A percentile compares a stretch with the other conserved stretches of the same genome.
These are phyloP conservation scores for Umbelopsis sp. DNA, from an alignment of 192 early-diverging fungal species.

Conservation along the genomic window DNA sequence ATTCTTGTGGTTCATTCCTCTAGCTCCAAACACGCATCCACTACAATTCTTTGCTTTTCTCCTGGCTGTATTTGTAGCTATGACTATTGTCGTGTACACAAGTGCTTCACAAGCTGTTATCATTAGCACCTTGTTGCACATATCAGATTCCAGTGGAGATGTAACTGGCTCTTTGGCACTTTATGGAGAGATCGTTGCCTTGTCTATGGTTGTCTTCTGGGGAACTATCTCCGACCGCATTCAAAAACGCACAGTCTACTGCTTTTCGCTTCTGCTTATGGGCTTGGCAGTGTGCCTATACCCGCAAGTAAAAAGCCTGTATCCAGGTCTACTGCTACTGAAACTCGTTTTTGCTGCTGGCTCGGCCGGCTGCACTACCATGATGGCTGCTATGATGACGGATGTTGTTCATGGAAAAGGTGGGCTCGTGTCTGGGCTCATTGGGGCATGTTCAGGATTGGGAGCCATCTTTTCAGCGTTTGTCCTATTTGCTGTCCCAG, in stretches of 20 bases:
- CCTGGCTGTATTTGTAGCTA: constrained; percentile 32
- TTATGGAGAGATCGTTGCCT: constrained; percentile 64
- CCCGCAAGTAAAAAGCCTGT: constrained; percentile 56
- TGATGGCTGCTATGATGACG: constrained; percentile 63
- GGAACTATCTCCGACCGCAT: constrained; percentile 63
- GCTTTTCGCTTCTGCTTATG: constrained; percentile 52
- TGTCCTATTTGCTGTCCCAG: constrained; percentile 44
- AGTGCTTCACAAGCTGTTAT: constrained; percentile 44
- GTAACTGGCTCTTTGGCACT: constrained; percentile 62
- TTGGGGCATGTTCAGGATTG: constrained; percentile 61
- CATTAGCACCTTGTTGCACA: constrained; percentile 34
- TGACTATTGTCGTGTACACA: constrained; percentile 45
- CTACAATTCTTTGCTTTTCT: constrained; percentile 36
- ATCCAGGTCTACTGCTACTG: constrained; percentile 59
- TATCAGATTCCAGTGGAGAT: constrained; percentile 32
- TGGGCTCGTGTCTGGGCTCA: constrained; percentile 53
- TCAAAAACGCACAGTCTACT: constrained; percentile 59
- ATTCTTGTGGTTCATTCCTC: constrained; percentile 39
- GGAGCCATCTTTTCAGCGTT: constrained; percentile 63
- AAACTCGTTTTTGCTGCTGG: constrained; percentile 73
- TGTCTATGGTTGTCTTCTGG: constrained; percentile 59
- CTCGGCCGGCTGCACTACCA: constrained; percentile 58
- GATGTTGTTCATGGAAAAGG: constrained; percentile 59
- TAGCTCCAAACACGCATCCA: constrained; percentile 23
- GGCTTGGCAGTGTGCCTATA: constrained; percentile 53